Conservation (phyloP, 441 rosid genomes). For the Gossypium gossypioides region DNA sequence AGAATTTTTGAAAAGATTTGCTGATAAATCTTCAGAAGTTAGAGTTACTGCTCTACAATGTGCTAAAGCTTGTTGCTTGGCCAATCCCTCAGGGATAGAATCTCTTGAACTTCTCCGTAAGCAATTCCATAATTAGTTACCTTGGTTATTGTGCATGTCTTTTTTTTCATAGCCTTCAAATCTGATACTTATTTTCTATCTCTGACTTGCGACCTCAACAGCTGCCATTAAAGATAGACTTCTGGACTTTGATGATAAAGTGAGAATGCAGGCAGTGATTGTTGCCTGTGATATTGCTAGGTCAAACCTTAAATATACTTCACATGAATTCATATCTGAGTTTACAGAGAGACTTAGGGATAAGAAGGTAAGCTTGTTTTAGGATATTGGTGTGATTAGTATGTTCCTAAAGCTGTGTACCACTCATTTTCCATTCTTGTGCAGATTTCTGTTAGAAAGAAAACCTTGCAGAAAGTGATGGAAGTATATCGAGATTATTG, state of each 20-base stretch:
- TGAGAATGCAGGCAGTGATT: constrained; percentile 66
- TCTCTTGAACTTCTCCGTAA: constrained; percentile 59
- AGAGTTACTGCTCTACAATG: constrained; percentile 68
- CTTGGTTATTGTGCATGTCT: constrained; percentile 13
- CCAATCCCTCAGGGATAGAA: constrained; percentile 48
- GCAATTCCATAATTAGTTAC: constrained; percentile 17
- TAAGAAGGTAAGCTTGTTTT: constrained; percentile 58
- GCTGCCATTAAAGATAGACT: constrained; percentile 73
- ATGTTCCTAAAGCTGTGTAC: constrained; percentile 4
- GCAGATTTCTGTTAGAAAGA: constrained; percentile 76
- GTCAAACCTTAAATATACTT: constrained; percentile 41
- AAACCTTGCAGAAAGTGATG: constrained; percentile 64
- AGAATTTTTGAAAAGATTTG: constrained; percentile 82
- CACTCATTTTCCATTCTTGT: constrained; percentile 11
- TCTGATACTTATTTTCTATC: constrained; percentile 15
- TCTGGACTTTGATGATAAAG: constrained; percentile 79
- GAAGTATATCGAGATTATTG: constrained; percentile 79
- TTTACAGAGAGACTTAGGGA: constrained; percentile 80
- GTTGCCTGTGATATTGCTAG: constrained; percentile 73
- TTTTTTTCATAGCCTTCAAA: constrained; percentile 17
- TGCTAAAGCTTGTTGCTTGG: constrained; percentile 61
- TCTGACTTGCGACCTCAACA: constrained; percentile 28
- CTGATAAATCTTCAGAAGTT: constrained; percentile 85
- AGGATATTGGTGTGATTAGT: constrained; percentile 1
- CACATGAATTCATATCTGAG: constrained; percentile 49